Percentiles rank a stretch among this genome's conserved stretches.
These are phyloP conservation scores for Cyberlindnera mississippiensis DNA, from an alignment of 805 yeast species.

Conservation along the genomic window DNA sequence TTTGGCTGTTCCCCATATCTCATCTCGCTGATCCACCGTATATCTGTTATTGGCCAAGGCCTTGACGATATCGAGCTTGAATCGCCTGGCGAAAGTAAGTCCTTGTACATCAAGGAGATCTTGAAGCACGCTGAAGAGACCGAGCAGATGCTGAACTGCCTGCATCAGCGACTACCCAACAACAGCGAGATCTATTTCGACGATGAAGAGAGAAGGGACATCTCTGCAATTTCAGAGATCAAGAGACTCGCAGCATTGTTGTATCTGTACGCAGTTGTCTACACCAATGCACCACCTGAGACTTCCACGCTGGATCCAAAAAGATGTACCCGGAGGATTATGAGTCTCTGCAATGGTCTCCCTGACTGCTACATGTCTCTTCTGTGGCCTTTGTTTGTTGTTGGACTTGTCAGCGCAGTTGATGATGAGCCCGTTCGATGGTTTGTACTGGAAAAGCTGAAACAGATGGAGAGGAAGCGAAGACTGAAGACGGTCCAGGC, in stretches of 20 bases:
- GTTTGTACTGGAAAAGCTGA: conserved; percentile 35
- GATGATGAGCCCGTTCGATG: conserved; percentile 35
- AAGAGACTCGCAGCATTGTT: conserved; percentile 33
- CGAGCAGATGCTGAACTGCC: conserved; percentile 24
- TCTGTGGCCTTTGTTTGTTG: conserved; percentile 39
- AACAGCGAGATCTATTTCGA: conserved; percentile 23
- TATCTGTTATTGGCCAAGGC: conserved; percentile 35
- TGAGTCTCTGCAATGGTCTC: conserved; percentile 21
- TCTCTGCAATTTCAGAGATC: conserved; percentile 35
- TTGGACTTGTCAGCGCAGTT: conserved; percentile 31
- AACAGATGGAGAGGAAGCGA: conserved; percentile 34
- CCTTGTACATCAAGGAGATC: conserved; percentile 19
- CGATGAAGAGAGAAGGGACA: conserved; percentile 16
- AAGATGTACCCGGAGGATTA: conserved; percentile 22
- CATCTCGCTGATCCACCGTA: conserved; percentile 34
- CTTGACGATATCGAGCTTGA: conserved; percentile 33
- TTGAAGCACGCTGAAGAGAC: conserved; percentile 28
- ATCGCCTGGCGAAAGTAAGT: conserved; percentile 9
- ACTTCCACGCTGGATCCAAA: conserved; percentile 18
- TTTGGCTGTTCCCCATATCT: conserved; percentile 39
- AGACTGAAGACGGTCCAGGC: conserved; percentile 36
- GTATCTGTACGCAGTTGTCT: conserved; percentile 35
- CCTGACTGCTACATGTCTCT: conserved; percentile 35
- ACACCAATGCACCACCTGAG: conserved; percentile 20
- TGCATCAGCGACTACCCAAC: conserved; percentile 26